Percentiles rank a stretch among this genome's conserved stretches.
phyloP scores from a whole-genome alignment of 1,284 basidiomycete species.

The Sporisorium sorghi region DNA sequence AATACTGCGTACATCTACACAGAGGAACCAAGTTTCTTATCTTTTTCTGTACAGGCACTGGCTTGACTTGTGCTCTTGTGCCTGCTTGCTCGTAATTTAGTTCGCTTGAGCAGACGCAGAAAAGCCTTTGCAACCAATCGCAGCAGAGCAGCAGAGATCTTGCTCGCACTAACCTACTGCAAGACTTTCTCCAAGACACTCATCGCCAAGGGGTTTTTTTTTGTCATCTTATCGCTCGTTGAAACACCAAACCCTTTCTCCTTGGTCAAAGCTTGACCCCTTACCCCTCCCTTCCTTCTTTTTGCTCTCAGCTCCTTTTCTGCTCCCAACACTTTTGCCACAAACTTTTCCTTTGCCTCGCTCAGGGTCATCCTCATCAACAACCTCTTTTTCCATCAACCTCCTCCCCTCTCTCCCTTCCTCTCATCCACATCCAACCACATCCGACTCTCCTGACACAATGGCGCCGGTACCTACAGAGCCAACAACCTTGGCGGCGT shows the following conservation, averaged over 20 bases:
- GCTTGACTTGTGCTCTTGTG: constrained; percentile 34
- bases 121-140: background rate
- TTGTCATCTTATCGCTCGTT: too few relatives aligned
- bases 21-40: constrained; percentile 4
- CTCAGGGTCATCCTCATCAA: background rate
- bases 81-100: background rate
- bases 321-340: background rate
- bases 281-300: background rate
- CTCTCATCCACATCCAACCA: background rate
- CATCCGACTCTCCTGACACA: background rate
- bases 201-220: too few relatives aligned
- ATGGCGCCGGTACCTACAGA: constrained; percentile 50
- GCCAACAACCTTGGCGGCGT: constrained; percentile 11
- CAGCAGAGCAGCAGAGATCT: background rate
- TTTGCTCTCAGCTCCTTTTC: background rate
- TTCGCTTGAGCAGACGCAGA: background rate
- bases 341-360: background rate
- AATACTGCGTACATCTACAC: background rate
- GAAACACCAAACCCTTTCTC: background rate
- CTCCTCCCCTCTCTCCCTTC: background rate
- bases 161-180: too few relatives aligned
- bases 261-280: background rate
- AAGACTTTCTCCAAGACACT: background rate
- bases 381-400: constrained; percentile 5
- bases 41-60: constrained; percentile 10